A percentile compares a stretch with the other conserved stretches of the same genome.
Evolutionary conservation across 1,284 basidiomycete species (phyloP).

Genomic region (Taiwanofungus camphoratus): DNA sequence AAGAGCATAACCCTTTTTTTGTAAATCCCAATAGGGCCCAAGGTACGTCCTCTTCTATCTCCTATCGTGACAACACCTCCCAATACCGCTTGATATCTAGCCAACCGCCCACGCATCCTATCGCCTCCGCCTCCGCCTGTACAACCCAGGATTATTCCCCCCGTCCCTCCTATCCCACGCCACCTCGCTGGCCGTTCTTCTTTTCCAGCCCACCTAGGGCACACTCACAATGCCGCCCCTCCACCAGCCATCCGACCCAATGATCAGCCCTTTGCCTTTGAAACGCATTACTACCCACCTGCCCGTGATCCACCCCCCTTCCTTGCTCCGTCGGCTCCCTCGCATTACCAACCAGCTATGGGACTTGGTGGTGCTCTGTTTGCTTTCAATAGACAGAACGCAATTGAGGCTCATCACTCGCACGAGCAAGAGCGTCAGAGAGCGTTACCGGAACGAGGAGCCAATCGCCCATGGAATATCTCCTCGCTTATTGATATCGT

Average conservation of each 20-base stretch:
- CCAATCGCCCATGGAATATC: neutral
- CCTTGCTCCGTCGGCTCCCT: conserved; percentile 31
- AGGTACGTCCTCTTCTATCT: too few relatives aligned
- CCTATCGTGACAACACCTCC: too few relatives aligned
- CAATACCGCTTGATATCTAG: conserved; percentile 9
- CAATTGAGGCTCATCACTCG: conserved; percentile 14
- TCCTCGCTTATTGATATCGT: too few relatives aligned
- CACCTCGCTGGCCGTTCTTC: conserved; percentile 18
- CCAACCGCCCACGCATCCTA: conserved; percentile 24
- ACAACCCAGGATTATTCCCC: conserved; percentile 17
- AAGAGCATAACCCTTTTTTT: conserved; percentile 27
- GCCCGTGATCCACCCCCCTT: conserved; percentile 17
- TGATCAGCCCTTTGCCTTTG: conserved; percentile 40
- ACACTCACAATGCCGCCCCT: conserved; percentile 9
- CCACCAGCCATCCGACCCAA: conserved; percentile 34
- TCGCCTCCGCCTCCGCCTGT: conserved; percentile 41
- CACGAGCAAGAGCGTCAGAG: conserved; percentile 6
- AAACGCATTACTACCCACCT: conserved; percentile 25
- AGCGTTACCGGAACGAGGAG: neutral
- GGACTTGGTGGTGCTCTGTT: conserved; percentile 67
- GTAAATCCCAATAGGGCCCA: too few relatives aligned
- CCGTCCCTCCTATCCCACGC: conserved; percentile 37
- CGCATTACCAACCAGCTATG: conserved; percentile 53
- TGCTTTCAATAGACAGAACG: conserved; percentile 31
- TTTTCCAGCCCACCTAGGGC: conserved; percentile 18